Evolutionary conservation across 106 monocot genomes (phyloP).

Genomic region (Dactylorhiza incarnata): DNA sequence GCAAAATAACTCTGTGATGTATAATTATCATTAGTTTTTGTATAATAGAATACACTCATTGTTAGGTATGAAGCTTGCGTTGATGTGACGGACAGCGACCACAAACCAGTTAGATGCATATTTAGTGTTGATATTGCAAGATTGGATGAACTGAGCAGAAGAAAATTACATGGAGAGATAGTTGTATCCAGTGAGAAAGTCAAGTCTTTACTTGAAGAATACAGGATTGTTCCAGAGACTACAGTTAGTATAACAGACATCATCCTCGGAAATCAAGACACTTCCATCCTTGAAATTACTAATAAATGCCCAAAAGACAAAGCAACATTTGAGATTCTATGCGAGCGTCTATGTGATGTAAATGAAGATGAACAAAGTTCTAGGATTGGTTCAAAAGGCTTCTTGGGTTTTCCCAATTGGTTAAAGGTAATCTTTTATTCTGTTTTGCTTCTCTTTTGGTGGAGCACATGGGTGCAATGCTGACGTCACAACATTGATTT

Average conservation of each 20-base stretch:
- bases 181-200: not conserved
- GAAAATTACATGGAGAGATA: not conserved
- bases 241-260: not conserved
- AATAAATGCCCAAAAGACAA: not conserved
- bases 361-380: not conserved
- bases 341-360: not conserved
- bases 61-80: conserved; percentile 63
- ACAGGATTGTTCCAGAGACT: not conserved
- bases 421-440: not conserved
- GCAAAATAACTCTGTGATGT: not conserved
- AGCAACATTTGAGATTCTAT: not conserved
- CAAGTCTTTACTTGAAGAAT: conserved; percentile 1
- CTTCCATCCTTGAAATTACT: not conserved
- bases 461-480: too few species aligned
- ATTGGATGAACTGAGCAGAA: not conserved
- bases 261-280: not conserved
- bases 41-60: not conserved
- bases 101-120: conserved; percentile 70
- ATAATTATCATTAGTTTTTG: not conserved
- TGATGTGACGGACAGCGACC: conserved; percentile 60
- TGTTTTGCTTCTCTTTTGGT: too few species aligned
- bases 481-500: too few species aligned
- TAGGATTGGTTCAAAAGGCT: not conserved
- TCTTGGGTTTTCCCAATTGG: conserved; percentile 5
- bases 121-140: conserved; percentile 21